phyloP scores from a whole-genome alignment of 352 stramenopile genomes.

The Phytopythium chamaehyphon region DNA sequence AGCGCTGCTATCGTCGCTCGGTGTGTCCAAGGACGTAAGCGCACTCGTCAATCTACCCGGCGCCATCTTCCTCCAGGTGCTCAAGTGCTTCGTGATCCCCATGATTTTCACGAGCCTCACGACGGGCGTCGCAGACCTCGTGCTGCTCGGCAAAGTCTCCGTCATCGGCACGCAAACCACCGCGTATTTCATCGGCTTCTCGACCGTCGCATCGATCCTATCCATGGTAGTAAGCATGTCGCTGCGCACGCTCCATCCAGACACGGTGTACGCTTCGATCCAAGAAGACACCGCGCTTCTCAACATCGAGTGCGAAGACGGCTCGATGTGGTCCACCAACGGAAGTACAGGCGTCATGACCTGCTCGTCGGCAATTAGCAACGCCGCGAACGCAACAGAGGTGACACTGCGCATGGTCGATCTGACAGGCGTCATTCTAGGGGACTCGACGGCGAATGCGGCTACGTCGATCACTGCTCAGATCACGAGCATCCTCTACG shows the following conservation, averaged over 20 bases:
- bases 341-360: neutral
- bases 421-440: constrained; percentile 7
- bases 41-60: constrained; percentile 22
- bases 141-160: constrained; percentile 11
- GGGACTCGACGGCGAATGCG: neutral
- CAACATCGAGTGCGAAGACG: constrained; percentile 5
- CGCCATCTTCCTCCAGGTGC: constrained; percentile 25
- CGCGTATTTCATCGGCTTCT: constrained; percentile 8
- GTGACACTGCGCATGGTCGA: constrained; percentile 9
- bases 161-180: constrained; percentile 8
- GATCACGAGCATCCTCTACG: constrained; percentile 11
- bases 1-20: constrained; percentile 14
- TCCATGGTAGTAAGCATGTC: constrained; percentile 1
- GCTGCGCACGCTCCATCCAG: constrained; percentile 1
- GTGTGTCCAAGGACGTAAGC: constrained; percentile 15
- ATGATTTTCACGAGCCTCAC: constrained; percentile 14
- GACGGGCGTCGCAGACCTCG: constrained; percentile 9
- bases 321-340: neutral
- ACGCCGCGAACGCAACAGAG: neutral
- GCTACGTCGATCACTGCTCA: constrained; percentile 4
- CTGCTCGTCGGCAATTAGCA: neutral
- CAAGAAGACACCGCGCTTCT: constrained; percentile 10
- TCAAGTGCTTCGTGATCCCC: constrained; percentile 33
- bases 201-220: constrained; percentile 4
- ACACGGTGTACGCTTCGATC: constrained; percentile 5